phyloP scores from a whole-genome alignment of 2,329 filamentous ascomycete genomes.

The Talaromyces sp. region DNA sequence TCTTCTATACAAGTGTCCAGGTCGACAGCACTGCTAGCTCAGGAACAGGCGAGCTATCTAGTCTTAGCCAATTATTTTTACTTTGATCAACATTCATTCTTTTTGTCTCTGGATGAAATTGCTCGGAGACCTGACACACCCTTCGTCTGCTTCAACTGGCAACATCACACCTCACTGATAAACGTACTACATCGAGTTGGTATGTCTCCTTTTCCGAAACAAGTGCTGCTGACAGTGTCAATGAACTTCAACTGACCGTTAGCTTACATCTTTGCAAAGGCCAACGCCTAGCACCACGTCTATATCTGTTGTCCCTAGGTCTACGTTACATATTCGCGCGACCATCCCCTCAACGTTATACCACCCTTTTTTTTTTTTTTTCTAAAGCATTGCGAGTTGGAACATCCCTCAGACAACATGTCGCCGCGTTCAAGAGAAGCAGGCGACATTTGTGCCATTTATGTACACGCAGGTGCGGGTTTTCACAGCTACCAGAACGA shows the following conservation, averaged over 20 bases:
- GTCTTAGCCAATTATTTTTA: slow-evolving; percentile 16
- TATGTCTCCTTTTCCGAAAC: neutral
- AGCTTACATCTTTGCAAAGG: neutral
- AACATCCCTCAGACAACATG: slow-evolving; percentile 1
- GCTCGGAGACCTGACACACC: neutral
- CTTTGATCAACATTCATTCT: neutral
- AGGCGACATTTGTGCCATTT: slow-evolving; percentile 67
- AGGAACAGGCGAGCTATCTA: neutral
- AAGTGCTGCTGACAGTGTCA: neutral
- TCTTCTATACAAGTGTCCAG: neutral
- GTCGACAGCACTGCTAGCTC: neutral
- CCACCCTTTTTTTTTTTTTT: neutral
- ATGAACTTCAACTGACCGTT: neutral
- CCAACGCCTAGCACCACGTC: neutral
- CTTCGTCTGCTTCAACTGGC: neutral
- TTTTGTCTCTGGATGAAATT: neutral
- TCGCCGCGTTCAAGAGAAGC: slow-evolving; percentile 35
- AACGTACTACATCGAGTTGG: neutral
- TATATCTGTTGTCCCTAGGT: neutral
- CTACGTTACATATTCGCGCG: neutral
- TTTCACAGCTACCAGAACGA: slow-evolving; percentile 90
- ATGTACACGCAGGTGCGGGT: slow-evolving; percentile 91
- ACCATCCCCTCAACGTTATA: neutral
- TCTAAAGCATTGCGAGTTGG: neutral
- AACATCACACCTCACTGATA: neutral